phyloP scores from a whole-genome alignment of 2,329 filamentous ascomycete genomes.

The Sclerotinia borealis region DNA sequence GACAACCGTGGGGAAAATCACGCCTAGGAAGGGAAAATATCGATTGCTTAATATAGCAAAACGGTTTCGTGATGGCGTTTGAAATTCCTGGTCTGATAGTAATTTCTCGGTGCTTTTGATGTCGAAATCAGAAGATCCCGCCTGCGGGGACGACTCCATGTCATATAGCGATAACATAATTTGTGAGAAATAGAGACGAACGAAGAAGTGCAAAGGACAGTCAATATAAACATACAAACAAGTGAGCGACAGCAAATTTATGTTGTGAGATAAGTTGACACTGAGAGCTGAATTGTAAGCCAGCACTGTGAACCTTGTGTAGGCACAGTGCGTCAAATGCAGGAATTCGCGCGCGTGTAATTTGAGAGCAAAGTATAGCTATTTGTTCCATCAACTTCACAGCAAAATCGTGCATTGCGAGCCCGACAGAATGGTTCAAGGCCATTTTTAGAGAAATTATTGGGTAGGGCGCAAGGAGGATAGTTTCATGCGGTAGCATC shows the following conservation, averaged over 20 bases:
- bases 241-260: not conserved
- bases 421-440: not conserved
- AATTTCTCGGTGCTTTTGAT: not conserved
- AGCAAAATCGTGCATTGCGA: not conserved
- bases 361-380: no score
- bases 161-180: not conserved
- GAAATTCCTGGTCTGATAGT: not conserved
- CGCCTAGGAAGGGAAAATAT: not conserved
- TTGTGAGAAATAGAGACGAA: not conserved
- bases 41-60: not conserved
- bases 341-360: not conserved
- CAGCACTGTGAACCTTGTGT: not conserved
- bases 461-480: not conserved
- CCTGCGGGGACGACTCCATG: not conserved
- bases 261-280: not conserved
- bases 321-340: not conserved
- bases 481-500: not conserved
- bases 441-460: not conserved
- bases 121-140: not conserved
- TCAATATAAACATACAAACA: not conserved
- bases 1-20: slow-evolving; percentile 7
- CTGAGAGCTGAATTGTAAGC: not conserved
- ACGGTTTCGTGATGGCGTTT: not conserved
- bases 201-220: not conserved
- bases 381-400: not conserved